Evolutionary conservation across 2,329 filamentous ascomycete genomes (phyloP), one percentile per base, ranked within the genome.

Genomic region (Pestalotiopsis fici): DNA sequence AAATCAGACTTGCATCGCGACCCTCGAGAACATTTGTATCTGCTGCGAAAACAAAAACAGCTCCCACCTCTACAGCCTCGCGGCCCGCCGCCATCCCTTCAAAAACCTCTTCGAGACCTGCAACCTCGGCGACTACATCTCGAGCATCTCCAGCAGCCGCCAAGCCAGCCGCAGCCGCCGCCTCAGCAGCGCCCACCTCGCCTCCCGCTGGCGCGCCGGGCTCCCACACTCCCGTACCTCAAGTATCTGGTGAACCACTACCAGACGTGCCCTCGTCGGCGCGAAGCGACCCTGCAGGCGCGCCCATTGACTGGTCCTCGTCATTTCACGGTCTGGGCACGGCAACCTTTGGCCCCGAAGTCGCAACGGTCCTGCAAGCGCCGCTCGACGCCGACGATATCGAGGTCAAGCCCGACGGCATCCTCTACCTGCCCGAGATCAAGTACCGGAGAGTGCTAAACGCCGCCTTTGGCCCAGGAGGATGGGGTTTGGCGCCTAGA

Each of bases 391-490:
- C 87, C 0, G 86, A 90, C 60, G 95, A 98, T 80, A 90, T 99
- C 66, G 96, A 99, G 83, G 92, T 99, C 77, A 99, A 99, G 84
- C 95, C 96, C 37, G 96, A 99, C 82, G 96, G 96, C 39, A 95
- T 99, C 73, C 85, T 98, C 68, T 99, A 98, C 79, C 85, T 99
- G 67, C 96, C 96, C 13, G 96, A 99, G 85, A 98, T 99, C 85
- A 98, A 98, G 83, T 99, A 99, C 82, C 86, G 96, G 57, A 86
- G 95, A 70, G 95, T 97, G 71, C 81, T 99, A 74, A 98, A 98
- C 79, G 84, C 86, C 74, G 94, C 94, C 0, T 99, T 99, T 81
- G 95, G 96, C 0, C 96, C 96, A 0, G 96, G 97, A 65, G 96
- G 93, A 6, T 99, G 96, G 96, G 96, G 96, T 0, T 83, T 99